Evolutionary conservation across 108 stramenopile genomes (phyloP).

Genomic region (Nannochloropsis salina): DNA sequence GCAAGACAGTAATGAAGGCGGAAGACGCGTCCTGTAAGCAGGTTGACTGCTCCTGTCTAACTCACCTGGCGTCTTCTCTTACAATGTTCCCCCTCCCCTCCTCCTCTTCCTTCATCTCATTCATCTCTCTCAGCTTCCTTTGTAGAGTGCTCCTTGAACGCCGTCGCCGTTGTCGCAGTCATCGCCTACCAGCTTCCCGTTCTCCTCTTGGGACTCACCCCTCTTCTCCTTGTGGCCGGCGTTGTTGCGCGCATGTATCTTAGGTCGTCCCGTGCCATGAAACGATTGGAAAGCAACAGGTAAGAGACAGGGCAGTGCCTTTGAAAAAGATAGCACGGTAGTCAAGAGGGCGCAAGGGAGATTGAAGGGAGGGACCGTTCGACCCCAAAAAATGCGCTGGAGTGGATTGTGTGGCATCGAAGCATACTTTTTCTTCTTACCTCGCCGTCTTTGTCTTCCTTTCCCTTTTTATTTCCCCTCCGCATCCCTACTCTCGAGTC

Average conservation of each 20-base stretch:
- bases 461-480: too few relatives aligned
- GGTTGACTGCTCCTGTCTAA: not conserved
- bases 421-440: not conserved
- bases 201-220: not conserved
- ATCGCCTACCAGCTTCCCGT: constrained; percentile 24
- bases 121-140: constrained; percentile 9
- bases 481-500: not conserved
- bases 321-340: not conserved
- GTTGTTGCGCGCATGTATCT: constrained; percentile 22
- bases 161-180: constrained; percentile 19
- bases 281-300: not conserved
- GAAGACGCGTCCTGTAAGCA: not conserved
- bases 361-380: not conserved
- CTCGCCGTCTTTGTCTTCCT: not conserved
- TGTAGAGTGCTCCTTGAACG: constrained; percentile 24
- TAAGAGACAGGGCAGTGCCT: not conserved
- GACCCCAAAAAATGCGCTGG: not conserved
- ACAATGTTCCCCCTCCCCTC: not conserved
- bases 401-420: not conserved
- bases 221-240: constrained; percentile 22
- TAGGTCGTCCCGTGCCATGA: not conserved
- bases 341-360: not conserved
- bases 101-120: not conserved
- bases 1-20: not conserved
- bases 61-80: not conserved